phyloP scores from a whole-genome alignment of 768 basidiomycete genomes.

The Termitomyces sp. region DNA sequence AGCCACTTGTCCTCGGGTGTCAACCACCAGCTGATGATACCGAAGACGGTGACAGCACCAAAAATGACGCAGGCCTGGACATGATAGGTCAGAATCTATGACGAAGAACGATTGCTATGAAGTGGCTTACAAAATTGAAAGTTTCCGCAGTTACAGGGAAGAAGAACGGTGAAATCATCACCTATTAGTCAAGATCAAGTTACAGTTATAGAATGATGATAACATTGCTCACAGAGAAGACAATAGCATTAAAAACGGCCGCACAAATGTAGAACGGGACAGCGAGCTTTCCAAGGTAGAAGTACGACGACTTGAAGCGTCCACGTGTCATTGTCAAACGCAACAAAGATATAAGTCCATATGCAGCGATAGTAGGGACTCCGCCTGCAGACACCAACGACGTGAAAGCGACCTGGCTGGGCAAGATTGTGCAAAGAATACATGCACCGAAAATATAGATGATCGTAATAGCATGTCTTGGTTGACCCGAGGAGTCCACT shows the following conservation, averaged over 20 bases:
- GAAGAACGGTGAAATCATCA: slow-evolving; percentile 82
- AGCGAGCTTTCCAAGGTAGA: slow-evolving; percentile 61
- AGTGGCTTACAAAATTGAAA: slow-evolving; percentile 88
- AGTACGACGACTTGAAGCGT: slow-evolving; percentile 67
- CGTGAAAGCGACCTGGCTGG: slow-evolving; percentile 88
- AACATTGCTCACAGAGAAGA: slow-evolving; percentile 56
- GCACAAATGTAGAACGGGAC: slow-evolving; percentile 66
- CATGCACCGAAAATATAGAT: slow-evolving; percentile 74
- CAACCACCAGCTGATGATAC: slow-evolving; percentile 70
- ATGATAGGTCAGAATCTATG: not conserved
- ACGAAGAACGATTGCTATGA: not conserved
- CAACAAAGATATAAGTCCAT: slow-evolving; percentile 74
- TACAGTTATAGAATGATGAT: not conserved
- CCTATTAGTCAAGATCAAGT: slow-evolving; percentile 31
- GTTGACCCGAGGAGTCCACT: slow-evolving; percentile 68
- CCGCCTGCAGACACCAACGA: slow-evolving; percentile 84
- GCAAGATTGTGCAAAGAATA: slow-evolving; percentile 83
- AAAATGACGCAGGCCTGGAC: slow-evolving; percentile 72
- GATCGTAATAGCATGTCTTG: slow-evolving; percentile 80
- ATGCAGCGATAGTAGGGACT: slow-evolving; percentile 84
- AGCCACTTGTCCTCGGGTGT: slow-evolving; percentile 81
- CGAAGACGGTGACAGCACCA: slow-evolving; percentile 72
- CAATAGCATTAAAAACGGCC: slow-evolving; percentile 63
- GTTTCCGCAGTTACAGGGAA: slow-evolving; percentile 73
- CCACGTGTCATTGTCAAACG: slow-evolving; percentile 75